A percentile compares a stretch with the other conserved stretches of the same genome.
Conservation (phyloP, 345 rosid genomes). For the Noccaea caerulescens region DNA sequence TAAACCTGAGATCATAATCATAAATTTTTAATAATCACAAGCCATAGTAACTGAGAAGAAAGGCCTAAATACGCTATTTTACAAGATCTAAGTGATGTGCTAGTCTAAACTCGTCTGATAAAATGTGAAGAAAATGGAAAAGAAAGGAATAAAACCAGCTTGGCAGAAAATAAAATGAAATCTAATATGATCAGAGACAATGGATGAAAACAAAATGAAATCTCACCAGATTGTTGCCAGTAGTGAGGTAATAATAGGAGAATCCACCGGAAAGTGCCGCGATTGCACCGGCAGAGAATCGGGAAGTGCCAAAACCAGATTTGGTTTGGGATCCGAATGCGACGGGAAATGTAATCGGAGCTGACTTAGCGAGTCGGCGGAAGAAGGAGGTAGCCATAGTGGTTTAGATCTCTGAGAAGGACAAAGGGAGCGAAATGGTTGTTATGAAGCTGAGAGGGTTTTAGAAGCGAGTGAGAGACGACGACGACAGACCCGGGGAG, state of each 20-base stretch:
- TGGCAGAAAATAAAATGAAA: not conserved
- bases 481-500: not conserved
- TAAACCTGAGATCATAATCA: conserved; percentile 55
- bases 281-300: conserved; percentile 65
- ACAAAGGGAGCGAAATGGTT: conserved; percentile 18
- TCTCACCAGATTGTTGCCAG: conserved; percentile 66
- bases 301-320: conserved; percentile 50
- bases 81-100: not conserved
- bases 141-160: conserved; percentile 24
- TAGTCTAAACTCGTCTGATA: conserved; percentile 7
- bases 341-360: conserved; percentile 47
- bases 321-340: conserved; percentile 53
- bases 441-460: conserved; percentile 16
- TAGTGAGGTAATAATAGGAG: conserved; percentile 59
- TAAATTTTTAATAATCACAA: not conserved
- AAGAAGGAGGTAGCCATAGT: conserved; percentile 66
- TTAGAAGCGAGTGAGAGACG: conserved; percentile 25
- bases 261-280: conserved; percentile 87
- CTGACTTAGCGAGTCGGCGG: conserved; percentile 58
- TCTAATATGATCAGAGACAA: conserved; percentile 3
- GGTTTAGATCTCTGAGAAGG: conserved; percentile 37
- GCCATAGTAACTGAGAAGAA: conserved; percentile 13
- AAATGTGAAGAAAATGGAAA: conserved; percentile 8
- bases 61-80: not conserved
- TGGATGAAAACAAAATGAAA: not conserved